Base-by-base conservation (phyloP, 2,329 filamentous ascomycete species). In the Colletotrichum simmondsii region DNA sequence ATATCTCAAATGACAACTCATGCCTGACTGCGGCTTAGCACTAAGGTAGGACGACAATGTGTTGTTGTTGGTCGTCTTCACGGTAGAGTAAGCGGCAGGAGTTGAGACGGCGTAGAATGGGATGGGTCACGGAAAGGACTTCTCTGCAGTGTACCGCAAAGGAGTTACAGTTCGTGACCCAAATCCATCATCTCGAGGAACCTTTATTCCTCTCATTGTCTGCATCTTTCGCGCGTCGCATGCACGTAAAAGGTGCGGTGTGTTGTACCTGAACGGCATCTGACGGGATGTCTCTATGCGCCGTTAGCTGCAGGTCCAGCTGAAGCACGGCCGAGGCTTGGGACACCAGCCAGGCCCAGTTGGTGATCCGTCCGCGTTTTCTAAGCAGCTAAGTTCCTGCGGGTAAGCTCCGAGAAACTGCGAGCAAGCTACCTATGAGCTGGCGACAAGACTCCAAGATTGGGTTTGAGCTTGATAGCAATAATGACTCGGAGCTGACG, bases 221-320 rank as follows among this genome's bases (percentile, higher is more conserved):
- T 46, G 24, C 30, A 24, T 26, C 28, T 57, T n/a, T 12, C 30
- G 11, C 4, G 42, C n/a, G 26, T n/a, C 52, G 57, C 63, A 14
- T 61, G 32, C 49, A 37, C 35, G 63, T 24, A 54, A 46, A 22
- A 14, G 12, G 30, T 30, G 57, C 22, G 22, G 28, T 46, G 68
- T 71, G 37, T 58, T 46, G 68, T 71, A 30, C 64, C 64, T 53
- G 46, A 35, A 60, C 49, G 67, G 37, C 67, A 58, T 49, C 62
- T 42, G 28, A 65, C 54, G 54, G 30, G 32, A 42, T 56, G 49
- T 32, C 19, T 28, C 52, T 46, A n/a, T 35, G 16, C 35, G 28
- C 22, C 58, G 32, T 57, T 63, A 26, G 64, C 68, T 61, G 37
- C 63, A 67, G 46, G 62, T 58, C 56, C 26, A 42, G 65, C 58